Percentiles rank a stretch among this genome's conserved stretches.
phyloP scores from a whole-genome alignment of 1,284 basidiomycete species.

The Volvariella volvacea region DNA sequence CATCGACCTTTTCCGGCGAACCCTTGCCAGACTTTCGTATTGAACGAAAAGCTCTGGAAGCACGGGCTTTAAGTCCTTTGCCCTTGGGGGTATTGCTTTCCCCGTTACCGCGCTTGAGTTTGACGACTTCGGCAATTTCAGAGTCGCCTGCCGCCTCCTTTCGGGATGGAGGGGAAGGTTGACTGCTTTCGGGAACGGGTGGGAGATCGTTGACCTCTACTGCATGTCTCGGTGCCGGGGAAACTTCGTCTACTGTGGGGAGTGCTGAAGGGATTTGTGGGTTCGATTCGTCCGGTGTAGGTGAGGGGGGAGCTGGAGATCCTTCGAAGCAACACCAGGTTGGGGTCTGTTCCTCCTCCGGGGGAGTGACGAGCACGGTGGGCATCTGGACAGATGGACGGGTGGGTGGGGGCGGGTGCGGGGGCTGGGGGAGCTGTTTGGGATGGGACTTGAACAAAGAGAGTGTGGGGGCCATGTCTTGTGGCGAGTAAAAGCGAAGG shows the following conservation, averaged over 20 bases:
- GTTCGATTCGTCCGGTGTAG: slow-evolving; percentile 1
- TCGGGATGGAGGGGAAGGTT: slow-evolving; percentile 17
- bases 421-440: slow-evolving; percentile 12
- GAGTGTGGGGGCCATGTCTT: slow-evolving; percentile 11
- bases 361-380: slow-evolving; percentile 62
- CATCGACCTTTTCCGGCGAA: too few relatives aligned
- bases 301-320: slow-evolving; percentile 15
- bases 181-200: slow-evolving; percentile 8
- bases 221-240: neutral
- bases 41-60: slow-evolving; percentile 55
- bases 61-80: slow-evolving; percentile 50
- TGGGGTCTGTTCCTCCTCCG: slow-evolving; percentile 60
- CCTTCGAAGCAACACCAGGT: slow-evolving; percentile 67
- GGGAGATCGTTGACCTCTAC: slow-evolving; percentile 32
- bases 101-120: slow-evolving; percentile 39
- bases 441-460: slow-evolving; percentile 8
- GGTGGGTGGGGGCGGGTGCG: slow-evolving; percentile 16
- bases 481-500: slow-evolving; percentile 11
- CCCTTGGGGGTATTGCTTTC: slow-evolving; percentile 27
- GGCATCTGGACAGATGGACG: slow-evolving; percentile 37
- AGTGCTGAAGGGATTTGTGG: neutral
- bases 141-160: slow-evolving; percentile 36
- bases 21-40: slow-evolving; percentile 19
- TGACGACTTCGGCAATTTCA: slow-evolving; percentile 64
- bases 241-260: neutral